A percentile compares a stretch with the other conserved stretches of the same genome.
Conservation (phyloP, 164 flowering plant species). For the Aristolochia californica region DNA sequence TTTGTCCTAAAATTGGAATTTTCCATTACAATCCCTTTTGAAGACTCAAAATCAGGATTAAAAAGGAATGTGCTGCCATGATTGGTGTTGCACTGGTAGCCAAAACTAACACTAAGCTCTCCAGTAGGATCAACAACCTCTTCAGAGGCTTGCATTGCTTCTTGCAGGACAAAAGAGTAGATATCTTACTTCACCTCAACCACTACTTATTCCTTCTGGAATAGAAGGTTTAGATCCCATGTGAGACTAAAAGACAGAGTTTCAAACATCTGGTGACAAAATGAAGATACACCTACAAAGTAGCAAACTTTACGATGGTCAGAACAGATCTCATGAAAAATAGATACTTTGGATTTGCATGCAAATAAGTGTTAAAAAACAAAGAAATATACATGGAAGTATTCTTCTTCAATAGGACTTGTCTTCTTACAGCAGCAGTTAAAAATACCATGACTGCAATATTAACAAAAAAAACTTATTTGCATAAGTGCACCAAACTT, state of each 20-base stretch:
- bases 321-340: not conserved
- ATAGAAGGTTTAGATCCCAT: constrained; percentile 2
- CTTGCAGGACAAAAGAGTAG: not conserved
- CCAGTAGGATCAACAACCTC: constrained; percentile 8
- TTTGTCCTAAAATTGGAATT: constrained; percentile 8
- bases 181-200: constrained; percentile 4
- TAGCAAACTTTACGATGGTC: not conserved
- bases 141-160: constrained; percentile 10
- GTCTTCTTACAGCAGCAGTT: too few relatives aligned
- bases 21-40: constrained; percentile 6
- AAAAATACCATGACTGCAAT: not conserved
- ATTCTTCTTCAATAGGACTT: not conserved
- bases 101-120: constrained; percentile 26
- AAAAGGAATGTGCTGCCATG: constrained; percentile 4
- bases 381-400: not conserved
- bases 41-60: constrained; percentile 9
- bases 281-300: constrained; percentile 9
- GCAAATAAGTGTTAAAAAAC: not conserved
- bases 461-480: not conserved
- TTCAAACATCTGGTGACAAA: constrained; percentile 11
- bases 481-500: not conserved
- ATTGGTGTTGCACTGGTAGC: constrained; percentile 16
- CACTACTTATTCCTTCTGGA: constrained; percentile 5
- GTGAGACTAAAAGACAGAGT: constrained; percentile 6
- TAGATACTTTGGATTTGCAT: not conserved